These are phyloP conservation scores for Chrysopogon serrulatus DNA, from an alignment of 176 grass and related monocot genomes.

Conservation along the genomic window DNA sequence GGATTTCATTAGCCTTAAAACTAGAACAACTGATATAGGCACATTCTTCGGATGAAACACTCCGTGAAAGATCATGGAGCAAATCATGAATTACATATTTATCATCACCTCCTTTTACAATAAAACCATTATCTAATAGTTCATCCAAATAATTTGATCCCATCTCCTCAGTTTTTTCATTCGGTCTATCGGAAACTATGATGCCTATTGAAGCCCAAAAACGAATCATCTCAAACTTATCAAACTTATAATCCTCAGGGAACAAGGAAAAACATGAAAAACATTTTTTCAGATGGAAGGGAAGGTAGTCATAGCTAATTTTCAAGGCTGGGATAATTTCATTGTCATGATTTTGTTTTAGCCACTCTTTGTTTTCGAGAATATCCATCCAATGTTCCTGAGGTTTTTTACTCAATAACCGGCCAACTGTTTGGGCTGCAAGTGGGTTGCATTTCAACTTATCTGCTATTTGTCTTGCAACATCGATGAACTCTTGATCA, in stretches of 20 bases:
- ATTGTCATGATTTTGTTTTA: neutral
- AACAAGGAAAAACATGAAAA: neutral
- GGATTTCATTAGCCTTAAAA: neutral
- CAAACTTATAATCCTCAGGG: neutral
- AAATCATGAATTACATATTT: constrained; percentile 11
- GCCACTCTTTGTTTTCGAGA: neutral
- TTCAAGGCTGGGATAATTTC: neutral
- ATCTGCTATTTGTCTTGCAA: neutral
- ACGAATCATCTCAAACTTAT: neutral
- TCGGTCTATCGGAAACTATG: neutral
- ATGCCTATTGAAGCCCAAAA: neutral
- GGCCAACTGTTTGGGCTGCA: neutral
- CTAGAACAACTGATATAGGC: neutral
- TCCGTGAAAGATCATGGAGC: neutral
- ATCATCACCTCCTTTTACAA: neutral
- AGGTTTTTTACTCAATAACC: neutral
- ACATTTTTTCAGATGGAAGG: constrained; percentile 14
- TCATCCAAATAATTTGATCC: neutral
- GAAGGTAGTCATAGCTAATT: constrained; percentile 20
- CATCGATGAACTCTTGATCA: neutral
- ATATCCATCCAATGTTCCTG: neutral
- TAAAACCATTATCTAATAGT: neutral
- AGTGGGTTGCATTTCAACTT: neutral
- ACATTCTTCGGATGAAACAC: neutral
- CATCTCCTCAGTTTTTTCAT: neutral